A percentile compares a stretch with the other conserved stretches of the same genome.
Conservation (phyloP, 2,329 filamentous ascomycete genomes). For the Xylaria sp. region DNA sequence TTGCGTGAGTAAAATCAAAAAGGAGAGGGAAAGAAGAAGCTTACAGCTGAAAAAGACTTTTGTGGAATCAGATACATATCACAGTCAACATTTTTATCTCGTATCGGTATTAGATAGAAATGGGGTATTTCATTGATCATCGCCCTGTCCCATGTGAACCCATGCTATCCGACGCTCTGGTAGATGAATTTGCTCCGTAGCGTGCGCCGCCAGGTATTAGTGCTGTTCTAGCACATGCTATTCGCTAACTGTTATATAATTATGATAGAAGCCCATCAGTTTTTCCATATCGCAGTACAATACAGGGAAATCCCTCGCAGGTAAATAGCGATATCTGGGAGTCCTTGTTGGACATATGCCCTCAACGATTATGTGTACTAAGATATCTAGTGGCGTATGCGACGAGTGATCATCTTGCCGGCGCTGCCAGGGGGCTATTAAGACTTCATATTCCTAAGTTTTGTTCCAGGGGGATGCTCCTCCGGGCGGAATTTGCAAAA, state of each 20-base stretch:
- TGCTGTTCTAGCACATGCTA: conserved; percentile 10
- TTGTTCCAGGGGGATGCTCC: conserved; percentile 68
- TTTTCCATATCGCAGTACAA: conserved; percentile 6
- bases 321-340: conserved; percentile 1
- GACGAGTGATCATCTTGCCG: conserved; percentile 10
- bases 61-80: conserved; percentile 5
- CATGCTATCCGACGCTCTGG: conserved; percentile 8
- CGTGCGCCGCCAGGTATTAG: conserved; percentile 5
- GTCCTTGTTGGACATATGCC: not conserved
- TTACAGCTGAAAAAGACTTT: not conserved
- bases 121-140: conserved; percentile 29
- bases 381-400: conserved; percentile 12
- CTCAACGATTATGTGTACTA: conserved; percentile 2
- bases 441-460: conserved; percentile 52
- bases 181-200: conserved; percentile 7
- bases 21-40: not conserved
- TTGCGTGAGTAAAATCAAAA: not conserved
- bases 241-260: conserved; percentile 34
- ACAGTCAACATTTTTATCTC: not conserved
- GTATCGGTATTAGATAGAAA: conserved; percentile 8
- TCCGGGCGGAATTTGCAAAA: conserved; percentile 66
- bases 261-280: conserved; percentile 12
- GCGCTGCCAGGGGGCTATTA: conserved; percentile 8
- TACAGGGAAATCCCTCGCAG: not conserved
- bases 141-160: not conserved